These are phyloP conservation scores for Alternaria sp. DNA, from an alignment of 2,329 filamentous ascomycete genomes.

Conservation along the genomic window DNA sequence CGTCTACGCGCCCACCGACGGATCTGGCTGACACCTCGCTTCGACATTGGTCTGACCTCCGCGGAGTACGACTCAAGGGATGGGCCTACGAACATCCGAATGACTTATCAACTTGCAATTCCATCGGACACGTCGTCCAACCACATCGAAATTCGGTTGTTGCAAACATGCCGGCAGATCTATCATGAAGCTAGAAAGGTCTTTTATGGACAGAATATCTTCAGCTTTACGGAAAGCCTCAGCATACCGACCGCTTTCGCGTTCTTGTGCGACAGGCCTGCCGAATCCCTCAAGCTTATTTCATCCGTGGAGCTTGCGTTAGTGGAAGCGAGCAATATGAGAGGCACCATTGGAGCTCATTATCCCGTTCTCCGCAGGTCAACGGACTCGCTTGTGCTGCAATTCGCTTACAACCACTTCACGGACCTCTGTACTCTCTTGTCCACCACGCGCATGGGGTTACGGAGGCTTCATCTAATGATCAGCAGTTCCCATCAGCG, in stretches of 20 bases:
- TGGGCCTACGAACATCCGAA: conserved; percentile 16
- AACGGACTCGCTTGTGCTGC: conserved; percentile 24
- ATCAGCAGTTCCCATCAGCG: conserved; percentile 20
- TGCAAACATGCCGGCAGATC: conserved; percentile 29
- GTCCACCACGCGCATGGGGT: conserved; percentile 21
- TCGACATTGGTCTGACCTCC: conserved; percentile 21
- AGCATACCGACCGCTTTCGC: conserved; percentile 30
- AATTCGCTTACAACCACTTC: conserved; percentile 29
- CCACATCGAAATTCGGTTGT: conserved; percentile 12
- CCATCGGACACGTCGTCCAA: not conserved
- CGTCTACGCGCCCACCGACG: conserved; percentile 13
- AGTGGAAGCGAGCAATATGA: conserved; percentile 27
- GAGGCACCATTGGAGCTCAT: conserved; percentile 17
- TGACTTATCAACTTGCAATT: conserved; percentile 30
- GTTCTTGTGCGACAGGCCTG: conserved; percentile 30
- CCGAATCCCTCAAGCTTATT: conserved; percentile 18
- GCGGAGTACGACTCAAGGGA: conserved; percentile 2
- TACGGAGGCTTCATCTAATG: conserved; percentile 22
- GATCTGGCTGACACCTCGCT: conserved; percentile 24
- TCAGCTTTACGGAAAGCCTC: conserved; percentile 29
- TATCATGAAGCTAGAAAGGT: conserved; percentile 27
- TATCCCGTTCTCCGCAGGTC: conserved; percentile 21
- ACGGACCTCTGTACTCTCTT: conserved; percentile 29
- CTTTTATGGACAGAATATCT: conserved; percentile 33
- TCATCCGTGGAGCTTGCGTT: conserved; percentile 24